Base-by-base conservation (phyloP, 768 basidiomycete species). In the Epithele typhae region DNA sequence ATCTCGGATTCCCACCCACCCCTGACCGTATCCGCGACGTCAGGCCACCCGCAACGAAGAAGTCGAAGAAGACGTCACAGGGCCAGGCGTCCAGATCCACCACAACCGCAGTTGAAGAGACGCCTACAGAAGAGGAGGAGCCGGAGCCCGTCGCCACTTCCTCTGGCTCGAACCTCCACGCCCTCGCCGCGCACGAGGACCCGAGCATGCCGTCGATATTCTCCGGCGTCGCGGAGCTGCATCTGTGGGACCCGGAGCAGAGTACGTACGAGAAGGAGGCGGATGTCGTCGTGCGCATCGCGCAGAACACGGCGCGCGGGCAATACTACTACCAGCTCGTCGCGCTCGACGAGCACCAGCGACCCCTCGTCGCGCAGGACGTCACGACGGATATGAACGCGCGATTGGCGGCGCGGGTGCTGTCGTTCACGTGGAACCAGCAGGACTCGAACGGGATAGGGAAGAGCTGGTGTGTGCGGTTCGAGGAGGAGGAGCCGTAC, bases 391-490 rank as follows among this genome's bases (percentile, higher is more conserved):
- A 84, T 32, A 84, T 88, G 80, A 91, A 87, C 56, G 81, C 82
- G 56, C 74, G 76, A 27, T 84, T 78, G 74, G 76, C 83, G 5
- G 64, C 65, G 25, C 77, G 75, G 47, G 75, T 81, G 61, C 62
- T 65, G 38, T 87, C 93, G 3, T 75, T 97, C 57, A 94, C 93
- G 24, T 98, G 96, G 89, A 95, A 93, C 54, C 74, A 91, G 62
- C 61, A 76, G 34, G 71, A 72, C 33, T 74, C 73, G n/a, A 65
- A 70, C 24, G 73, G 74, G 23, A 66, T 66, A 19, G 76, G 80
- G 52, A 78, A 74, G 56, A 88, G 91, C 45, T 98, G 93, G 92
- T 81, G 90, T 19, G 75, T 97, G 51, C 75, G 81, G 47, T 93
- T 96, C 58, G 53, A 60, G 3, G 64, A 68, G 14, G 55, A 70